These are phyloP conservation scores for Nemania sp. DNA, from an alignment of 2,329 filamentous ascomycete genomes.

Conservation along the genomic window DNA sequence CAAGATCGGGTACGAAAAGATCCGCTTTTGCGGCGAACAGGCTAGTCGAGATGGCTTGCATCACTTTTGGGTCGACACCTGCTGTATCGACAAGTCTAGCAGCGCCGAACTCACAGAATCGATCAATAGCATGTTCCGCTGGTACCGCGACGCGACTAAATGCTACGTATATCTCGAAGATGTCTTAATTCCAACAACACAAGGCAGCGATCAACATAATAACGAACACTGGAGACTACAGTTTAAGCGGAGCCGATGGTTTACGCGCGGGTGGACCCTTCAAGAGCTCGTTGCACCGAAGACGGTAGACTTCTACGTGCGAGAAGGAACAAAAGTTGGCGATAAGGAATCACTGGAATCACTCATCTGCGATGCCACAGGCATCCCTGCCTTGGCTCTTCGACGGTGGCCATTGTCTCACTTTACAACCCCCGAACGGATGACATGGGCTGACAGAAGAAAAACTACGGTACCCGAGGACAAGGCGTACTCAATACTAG, in stretches of 20 bases:
- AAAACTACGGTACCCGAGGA: slow-evolving; percentile 16
- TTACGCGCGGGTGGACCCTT: slow-evolving; percentile 28
- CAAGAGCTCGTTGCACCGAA: slow-evolving; percentile 27
- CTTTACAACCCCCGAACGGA: background rate
- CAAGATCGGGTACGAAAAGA: slow-evolving; percentile 15
- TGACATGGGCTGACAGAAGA: slow-evolving; percentile 9
- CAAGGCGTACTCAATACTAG: slow-evolving; percentile 14
- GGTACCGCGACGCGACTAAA: slow-evolving; percentile 2
- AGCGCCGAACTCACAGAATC: slow-evolving; percentile 19
- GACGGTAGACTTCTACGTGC: slow-evolving; percentile 8
- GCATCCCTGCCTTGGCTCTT: background rate
- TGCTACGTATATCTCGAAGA: slow-evolving; percentile 22
- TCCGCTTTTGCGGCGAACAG: slow-evolving; percentile 13
- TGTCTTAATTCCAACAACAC: background rate
- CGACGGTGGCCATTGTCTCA: background rate
- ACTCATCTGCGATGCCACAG: slow-evolving; percentile 1
- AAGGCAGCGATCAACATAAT: background rate
- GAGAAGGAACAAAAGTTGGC: background rate
- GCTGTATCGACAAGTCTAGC: slow-evolving; percentile 26
- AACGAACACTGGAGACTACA: background rate
- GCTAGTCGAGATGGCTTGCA: slow-evolving; percentile 2
- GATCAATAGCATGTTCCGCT: slow-evolving; percentile 29
- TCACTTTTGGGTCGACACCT: slow-evolving; percentile 26
- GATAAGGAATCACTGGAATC: background rate
- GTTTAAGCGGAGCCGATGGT: slow-evolving; percentile 19